These are phyloP conservation scores for Middelhovenomyces tepae DNA, from an alignment of 805 yeast species.

Conservation along the genomic window DNA sequence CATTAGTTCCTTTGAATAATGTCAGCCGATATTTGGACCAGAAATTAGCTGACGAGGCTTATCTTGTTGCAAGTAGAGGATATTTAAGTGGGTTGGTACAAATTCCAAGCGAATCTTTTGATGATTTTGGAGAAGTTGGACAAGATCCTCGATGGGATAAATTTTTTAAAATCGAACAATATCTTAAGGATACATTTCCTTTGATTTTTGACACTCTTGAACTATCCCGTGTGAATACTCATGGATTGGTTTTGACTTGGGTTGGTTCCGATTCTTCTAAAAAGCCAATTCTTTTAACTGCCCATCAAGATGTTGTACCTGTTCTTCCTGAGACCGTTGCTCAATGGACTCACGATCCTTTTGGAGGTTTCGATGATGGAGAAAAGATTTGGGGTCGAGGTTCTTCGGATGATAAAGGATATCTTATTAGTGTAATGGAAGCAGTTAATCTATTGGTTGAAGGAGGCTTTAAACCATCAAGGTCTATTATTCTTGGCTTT, in stretches of 20 bases:
- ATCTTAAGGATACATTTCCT: constrained; percentile 49
- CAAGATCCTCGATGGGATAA: constrained; percentile 43
- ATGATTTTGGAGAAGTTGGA: constrained; percentile 41
- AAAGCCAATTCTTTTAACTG: constrained; percentile 54
- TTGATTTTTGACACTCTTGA: constrained; percentile 38
- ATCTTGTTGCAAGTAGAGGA: too few relatives aligned
- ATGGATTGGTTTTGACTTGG: constrained; percentile 58
- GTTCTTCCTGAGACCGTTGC: constrained; percentile 41
- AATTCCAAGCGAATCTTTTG: constrained; percentile 57
- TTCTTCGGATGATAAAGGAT: constrained; percentile 56
- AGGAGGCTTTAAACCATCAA: constrained; percentile 46
- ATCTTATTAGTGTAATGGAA: constrained; percentile 55
- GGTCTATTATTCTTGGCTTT: constrained; percentile 55
- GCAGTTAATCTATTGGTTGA: constrained; percentile 43
- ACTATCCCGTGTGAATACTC: constrained; percentile 48
- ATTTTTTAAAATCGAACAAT: constrained; percentile 43
- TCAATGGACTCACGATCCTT: constrained; percentile 56
- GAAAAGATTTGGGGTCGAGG: constrained; percentile 59
- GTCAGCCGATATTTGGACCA: too few relatives aligned
- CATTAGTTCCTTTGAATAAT: too few relatives aligned
- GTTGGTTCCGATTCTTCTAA: constrained; percentile 41
- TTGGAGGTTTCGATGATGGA: constrained; percentile 51
- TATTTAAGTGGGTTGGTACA: constrained; percentile 26
- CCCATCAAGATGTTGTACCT: constrained; percentile 68
- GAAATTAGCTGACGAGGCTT: too few relatives aligned